These are phyloP conservation scores for Aphanomyces euteiches DNA, from an alignment of 352 stramenopile genomes.

Conservation along the genomic window DNA sequence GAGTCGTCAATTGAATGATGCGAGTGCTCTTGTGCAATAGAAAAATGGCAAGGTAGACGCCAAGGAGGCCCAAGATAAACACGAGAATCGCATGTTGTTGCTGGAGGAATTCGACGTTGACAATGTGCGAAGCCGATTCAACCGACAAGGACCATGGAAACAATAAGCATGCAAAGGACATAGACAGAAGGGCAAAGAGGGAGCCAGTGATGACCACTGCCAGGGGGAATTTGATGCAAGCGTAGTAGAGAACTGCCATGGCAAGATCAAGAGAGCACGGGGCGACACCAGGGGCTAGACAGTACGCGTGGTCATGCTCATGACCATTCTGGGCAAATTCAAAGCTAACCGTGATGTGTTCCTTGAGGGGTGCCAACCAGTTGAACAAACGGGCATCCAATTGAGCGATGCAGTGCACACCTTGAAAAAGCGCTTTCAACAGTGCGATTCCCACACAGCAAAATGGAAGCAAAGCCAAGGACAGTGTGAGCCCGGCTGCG, in stretches of 20 bases:
- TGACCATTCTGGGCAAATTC: background rate
- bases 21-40: conserved; percentile 11
- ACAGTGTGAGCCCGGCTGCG: conserved; percentile 46
- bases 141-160: conserved; percentile 7
- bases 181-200: background rate
- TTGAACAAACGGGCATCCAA: conserved; percentile 64
- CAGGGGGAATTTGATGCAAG: conserved; percentile 23
- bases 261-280: background rate
- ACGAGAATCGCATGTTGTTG: background rate
- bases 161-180: background rate
- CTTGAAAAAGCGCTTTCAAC: conserved; percentile 59
- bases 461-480: conserved; percentile 51
- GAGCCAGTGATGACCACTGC: background rate
- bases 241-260: conserved; percentile 3
- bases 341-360: conserved; percentile 32
- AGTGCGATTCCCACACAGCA: conserved; percentile 62
- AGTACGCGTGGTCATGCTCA: background rate
- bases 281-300: background rate
- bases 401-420: conserved; percentile 46
- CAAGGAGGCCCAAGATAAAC: conserved; percentile 5
- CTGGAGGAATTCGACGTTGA: background rate
- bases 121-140: background rate
- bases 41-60: conserved; percentile 21
- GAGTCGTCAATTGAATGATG: conserved; percentile 13
- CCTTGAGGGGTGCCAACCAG: conserved; percentile 44